These are phyloP conservation scores for Diplodia seriata DNA, from an alignment of 2,329 filamentous ascomycete genomes.

Conservation along the genomic window DNA sequence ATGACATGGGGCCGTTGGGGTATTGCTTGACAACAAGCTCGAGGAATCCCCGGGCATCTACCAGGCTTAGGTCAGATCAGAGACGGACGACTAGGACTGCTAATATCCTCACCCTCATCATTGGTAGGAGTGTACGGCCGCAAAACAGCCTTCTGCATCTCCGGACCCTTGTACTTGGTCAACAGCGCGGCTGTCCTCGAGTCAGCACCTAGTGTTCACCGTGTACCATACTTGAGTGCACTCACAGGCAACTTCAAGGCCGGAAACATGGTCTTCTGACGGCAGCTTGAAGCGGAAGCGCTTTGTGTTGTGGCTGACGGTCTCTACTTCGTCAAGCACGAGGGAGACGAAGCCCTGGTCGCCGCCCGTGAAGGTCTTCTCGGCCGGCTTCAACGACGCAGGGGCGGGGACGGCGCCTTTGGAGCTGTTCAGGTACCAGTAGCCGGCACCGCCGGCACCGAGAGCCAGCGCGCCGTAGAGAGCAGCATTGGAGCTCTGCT, in stretches of 20 bases:
- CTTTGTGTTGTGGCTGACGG: conserved; percentile 95
- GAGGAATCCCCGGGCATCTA: conserved; percentile 77
- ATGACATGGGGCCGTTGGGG: conserved; percentile 88
- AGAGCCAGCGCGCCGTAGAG: conserved; percentile 66
- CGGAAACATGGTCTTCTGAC: conserved; percentile 82
- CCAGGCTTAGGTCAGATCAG: not conserved
- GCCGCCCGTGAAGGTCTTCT: conserved; percentile 74
- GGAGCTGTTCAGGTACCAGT: conserved; percentile 54
- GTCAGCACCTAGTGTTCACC: not conserved
- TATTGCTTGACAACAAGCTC: conserved; percentile 95
- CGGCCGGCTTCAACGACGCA: conserved; percentile 48
- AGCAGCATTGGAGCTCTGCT: conserved; percentile 64
- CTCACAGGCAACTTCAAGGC: conserved; percentile 77
- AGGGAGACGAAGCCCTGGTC: conserved; percentile 89
- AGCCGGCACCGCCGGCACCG: conserved; percentile 65
- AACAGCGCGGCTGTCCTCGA: conserved; percentile 70
- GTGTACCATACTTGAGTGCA: not conserved
- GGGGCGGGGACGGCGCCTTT: conserved; percentile 38
- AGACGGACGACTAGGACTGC: not conserved
- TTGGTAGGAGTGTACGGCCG: conserved; percentile 92
- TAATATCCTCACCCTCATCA: conserved; percentile 71
- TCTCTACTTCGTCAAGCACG: conserved; percentile 77
- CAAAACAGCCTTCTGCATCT: conserved; percentile 83
- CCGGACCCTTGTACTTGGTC: conserved; percentile 88
- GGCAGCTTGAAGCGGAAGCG: conserved; percentile 86